Conservation (phyloP, 331 rosid species). For the Telfairia occidentalis region DNA sequence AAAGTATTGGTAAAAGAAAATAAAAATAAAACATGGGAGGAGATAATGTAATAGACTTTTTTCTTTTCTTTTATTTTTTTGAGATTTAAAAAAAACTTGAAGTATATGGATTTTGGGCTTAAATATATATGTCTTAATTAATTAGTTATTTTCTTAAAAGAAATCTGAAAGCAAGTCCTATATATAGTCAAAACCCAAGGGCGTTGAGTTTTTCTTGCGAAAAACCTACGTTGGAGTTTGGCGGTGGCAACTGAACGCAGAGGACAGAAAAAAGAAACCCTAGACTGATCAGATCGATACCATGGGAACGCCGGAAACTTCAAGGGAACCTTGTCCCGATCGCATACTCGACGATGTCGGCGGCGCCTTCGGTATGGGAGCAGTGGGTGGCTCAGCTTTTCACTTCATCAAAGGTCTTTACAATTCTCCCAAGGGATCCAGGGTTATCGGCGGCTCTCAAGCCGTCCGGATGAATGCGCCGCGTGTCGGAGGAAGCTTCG, state of each 20-base stretch:
- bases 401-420: conserved; percentile 66
- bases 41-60: too few relatives aligned
- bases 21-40: too few relatives aligned
- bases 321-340: conserved; percentile 83
- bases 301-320: conserved; percentile 80
- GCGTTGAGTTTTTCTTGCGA: too few relatives aligned
- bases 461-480: conserved; percentile 73
- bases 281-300: neutral
- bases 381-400: conserved; percentile 78
- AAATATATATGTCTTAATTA: neutral
- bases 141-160: neutral
- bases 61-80: too few relatives aligned
- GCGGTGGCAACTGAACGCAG: conserved; percentile 1
- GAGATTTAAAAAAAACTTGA: too few relatives aligned
- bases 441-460: conserved; percentile 53
- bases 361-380: conserved; percentile 85
- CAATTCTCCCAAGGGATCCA: conserved; percentile 55
- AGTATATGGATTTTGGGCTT: too few relatives aligned
- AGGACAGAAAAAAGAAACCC: conserved; percentile 5
- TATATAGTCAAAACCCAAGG: neutral
- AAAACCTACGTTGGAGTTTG: neutral
- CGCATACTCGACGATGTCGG: conserved; percentile 83
- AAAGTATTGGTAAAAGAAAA: too few relatives aligned
- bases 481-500: conserved; percentile 71
- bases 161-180: neutral